phyloP scores from a whole-genome alignment of 2,329 filamentous ascomycete genomes.

The Phaeosphaeria sp. region DNA sequence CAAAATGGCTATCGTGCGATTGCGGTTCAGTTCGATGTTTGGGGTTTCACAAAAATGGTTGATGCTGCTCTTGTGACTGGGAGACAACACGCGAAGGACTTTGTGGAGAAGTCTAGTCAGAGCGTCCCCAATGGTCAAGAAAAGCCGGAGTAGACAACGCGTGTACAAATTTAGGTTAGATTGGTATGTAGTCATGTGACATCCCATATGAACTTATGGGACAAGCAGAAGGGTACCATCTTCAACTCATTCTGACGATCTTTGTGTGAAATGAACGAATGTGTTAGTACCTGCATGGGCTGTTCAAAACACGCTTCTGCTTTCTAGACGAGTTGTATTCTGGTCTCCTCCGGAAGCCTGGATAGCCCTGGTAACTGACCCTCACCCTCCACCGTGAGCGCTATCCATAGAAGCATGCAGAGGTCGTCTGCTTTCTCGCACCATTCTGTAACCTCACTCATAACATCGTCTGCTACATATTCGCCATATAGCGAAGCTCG shows the following conservation, averaged over 20 bases:
- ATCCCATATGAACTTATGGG: too few relatives aligned
- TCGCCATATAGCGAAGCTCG: not conserved
- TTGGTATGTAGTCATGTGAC: too few relatives aligned
- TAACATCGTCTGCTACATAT: not conserved
- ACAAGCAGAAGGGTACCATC: too few relatives aligned
- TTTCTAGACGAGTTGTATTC: too few relatives aligned
- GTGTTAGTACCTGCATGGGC: too few relatives aligned
- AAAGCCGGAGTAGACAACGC: not conserved
- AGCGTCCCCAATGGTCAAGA: slow-evolving; percentile 8
- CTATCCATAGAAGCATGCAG: slow-evolving; percentile 1
- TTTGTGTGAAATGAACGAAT: too few relatives aligned
- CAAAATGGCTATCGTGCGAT: slow-evolving; percentile 27
- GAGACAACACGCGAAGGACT: slow-evolving; percentile 24
- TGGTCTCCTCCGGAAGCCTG: too few relatives aligned
- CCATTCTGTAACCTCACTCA: not conserved
- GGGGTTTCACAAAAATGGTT: slow-evolving; percentile 27
- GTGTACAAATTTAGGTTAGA: too few relatives aligned
- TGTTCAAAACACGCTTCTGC: too few relatives aligned
- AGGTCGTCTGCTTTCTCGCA: slow-evolving; percentile 1
- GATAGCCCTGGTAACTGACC: not conserved
- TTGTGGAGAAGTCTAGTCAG: slow-evolving; percentile 15
- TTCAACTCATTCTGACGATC: too few relatives aligned
- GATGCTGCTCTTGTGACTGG: slow-evolving; percentile 21
- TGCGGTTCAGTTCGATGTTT: slow-evolving; percentile 34
- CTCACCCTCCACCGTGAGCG: not conserved